These are phyloP conservation scores for Pichia occidentalis DNA, from an alignment of 805 yeast genomes.

Conservation along the genomic window DNA sequence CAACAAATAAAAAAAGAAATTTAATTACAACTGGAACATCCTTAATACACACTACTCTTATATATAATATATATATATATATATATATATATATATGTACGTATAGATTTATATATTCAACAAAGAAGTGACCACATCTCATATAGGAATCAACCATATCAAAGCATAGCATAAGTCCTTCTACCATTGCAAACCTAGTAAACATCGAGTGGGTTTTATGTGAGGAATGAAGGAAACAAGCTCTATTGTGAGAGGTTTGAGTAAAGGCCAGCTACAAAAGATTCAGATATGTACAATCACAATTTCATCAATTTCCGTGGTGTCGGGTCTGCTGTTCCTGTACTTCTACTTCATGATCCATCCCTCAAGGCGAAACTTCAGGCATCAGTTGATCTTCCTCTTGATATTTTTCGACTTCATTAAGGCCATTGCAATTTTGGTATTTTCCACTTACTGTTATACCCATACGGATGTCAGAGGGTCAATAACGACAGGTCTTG, in stretches of 20 bases:
- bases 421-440: constrained; percentile 60
- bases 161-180: too few relatives aligned
- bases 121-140: too few relatives aligned
- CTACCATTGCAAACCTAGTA: too few relatives aligned
- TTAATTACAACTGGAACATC: too few relatives aligned
- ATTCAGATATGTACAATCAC: constrained; percentile 40
- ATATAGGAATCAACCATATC: too few relatives aligned
- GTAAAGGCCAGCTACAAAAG: constrained; percentile 13
- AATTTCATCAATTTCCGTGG: constrained; percentile 43
- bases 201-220: too few relatives aligned
- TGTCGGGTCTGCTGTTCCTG: constrained; percentile 52
- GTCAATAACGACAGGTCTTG: constrained; percentile 56
- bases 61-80: too few relatives aligned
- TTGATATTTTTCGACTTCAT: constrained; percentile 67
- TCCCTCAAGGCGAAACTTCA: constrained; percentile 53
- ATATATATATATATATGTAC: too few relatives aligned
- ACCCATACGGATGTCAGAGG: constrained; percentile 8
- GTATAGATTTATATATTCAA: too few relatives aligned
- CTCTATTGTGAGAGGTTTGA: neutral
- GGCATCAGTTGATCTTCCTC: constrained; percentile 64
- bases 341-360: constrained; percentile 59
- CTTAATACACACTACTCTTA: too few relatives aligned
- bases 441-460: constrained; percentile 45
- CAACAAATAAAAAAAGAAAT: too few relatives aligned
- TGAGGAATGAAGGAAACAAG: too few relatives aligned